phyloP scores from a whole-genome alignment of 495 filamentous ascomycete genomes.

The Lophiostoma macrostomum region DNA sequence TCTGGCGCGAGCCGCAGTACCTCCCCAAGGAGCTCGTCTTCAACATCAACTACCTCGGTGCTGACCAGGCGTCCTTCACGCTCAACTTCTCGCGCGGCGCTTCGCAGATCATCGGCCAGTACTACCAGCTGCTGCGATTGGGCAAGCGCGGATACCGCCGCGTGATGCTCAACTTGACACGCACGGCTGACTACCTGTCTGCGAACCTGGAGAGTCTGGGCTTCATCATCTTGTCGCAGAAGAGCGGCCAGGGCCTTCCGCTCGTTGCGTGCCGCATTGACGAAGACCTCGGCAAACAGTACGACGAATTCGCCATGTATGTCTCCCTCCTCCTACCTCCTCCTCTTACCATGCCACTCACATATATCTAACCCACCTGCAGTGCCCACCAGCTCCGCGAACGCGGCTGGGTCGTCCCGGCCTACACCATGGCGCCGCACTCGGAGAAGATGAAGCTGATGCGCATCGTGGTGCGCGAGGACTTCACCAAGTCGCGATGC shows the following conservation, averaged over 20 bases:
- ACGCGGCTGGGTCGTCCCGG: constrained; percentile 85
- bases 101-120: constrained; percentile 88
- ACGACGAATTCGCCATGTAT: constrained; percentile 62
- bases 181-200: constrained; percentile 76
- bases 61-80: constrained; percentile 95
- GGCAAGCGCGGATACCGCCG: constrained; percentile 82
- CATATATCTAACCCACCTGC: constrained; percentile 44
- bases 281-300: constrained; percentile 56
- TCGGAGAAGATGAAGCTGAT: constrained; percentile 76
- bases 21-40: constrained; percentile 89
- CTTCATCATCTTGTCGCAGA: constrained; percentile 82
- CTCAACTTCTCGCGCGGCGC: constrained; percentile 94
- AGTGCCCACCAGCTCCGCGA: constrained; percentile 74
- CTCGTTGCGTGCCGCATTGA: constrained; percentile 81
- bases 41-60: constrained; percentile 96
- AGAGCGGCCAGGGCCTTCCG: constrained; percentile 69
- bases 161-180: constrained; percentile 85
- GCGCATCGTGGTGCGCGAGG: constrained; percentile 83
- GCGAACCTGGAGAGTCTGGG: constrained; percentile 64
- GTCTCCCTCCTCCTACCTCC: neutral
- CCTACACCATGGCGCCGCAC: constrained; percentile 92
- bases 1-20: constrained; percentile 81
- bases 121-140: constrained; percentile 91
- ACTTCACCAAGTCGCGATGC: constrained; percentile 74
- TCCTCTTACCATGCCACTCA: neutral